These are phyloP conservation scores for Cryphonectria nitschkei DNA, from an alignment of 2,329 filamentous ascomycete genomes.

Conservation along the genomic window DNA sequence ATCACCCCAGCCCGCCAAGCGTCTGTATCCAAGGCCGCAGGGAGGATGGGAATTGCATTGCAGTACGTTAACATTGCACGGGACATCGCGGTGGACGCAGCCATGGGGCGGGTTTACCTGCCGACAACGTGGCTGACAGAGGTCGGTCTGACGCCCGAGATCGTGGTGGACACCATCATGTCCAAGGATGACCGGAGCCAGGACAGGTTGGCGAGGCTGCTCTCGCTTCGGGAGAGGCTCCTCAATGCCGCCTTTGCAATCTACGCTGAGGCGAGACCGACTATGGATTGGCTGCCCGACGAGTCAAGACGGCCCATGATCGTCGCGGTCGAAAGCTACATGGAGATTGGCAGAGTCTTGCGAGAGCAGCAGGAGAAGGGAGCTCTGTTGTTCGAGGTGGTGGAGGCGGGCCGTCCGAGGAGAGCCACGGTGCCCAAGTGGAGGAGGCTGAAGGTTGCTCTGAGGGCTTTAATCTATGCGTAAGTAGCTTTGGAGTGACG, in stretches of 20 bases:
- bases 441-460: constrained; percentile 30
- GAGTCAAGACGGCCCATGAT: constrained; percentile 55
- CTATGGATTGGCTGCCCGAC: constrained; percentile 64
- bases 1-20: constrained; percentile 39
- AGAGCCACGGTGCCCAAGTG: constrained; percentile 31
- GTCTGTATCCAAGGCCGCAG: constrained; percentile 58
- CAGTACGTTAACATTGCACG: constrained; percentile 79
- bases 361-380: constrained; percentile 22
- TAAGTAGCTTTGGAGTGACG: background rate
- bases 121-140: constrained; percentile 66
- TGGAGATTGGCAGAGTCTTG: constrained; percentile 33
- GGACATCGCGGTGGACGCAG: constrained; percentile 70
- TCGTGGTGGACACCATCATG: constrained; percentile 57
- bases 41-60: constrained; percentile 72
- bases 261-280: constrained; percentile 57
- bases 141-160: constrained; percentile 54
- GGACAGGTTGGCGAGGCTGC: constrained; percentile 31
- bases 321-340: constrained; percentile 33
- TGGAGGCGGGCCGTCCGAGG: constrained; percentile 19
- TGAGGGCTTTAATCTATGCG: constrained; percentile 28
- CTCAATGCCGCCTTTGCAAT: constrained; percentile 64
- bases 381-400: background rate
- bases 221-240: constrained; percentile 55
- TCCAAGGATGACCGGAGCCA: constrained; percentile 40
- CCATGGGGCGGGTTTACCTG: constrained; percentile 69